Evolutionary conservation across 805 yeast species (phyloP).

Genomic region (Kurtzmaniella fragi): DNA sequence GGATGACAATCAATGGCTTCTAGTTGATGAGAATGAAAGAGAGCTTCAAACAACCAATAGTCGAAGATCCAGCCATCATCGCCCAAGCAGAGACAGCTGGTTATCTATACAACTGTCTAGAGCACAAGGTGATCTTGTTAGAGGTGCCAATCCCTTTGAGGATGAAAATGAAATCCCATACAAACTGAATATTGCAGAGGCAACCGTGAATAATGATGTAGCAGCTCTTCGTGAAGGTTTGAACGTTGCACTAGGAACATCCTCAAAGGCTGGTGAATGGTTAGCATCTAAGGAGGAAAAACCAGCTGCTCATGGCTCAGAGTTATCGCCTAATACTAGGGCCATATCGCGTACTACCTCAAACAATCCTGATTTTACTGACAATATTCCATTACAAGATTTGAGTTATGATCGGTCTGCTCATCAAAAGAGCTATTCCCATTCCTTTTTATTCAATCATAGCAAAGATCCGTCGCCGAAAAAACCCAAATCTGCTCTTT

Average conservation of each 20-base stretch:
- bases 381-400: constrained; percentile 15
- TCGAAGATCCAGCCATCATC: neutral
- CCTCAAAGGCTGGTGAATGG: constrained; percentile 21
- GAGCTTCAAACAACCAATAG: no score
- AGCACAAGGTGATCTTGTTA: constrained; percentile 10
- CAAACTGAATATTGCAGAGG: constrained; percentile 17
- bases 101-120: neutral
- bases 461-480: neutral
- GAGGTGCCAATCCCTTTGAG: constrained; percentile 7
- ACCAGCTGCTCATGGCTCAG: constrained; percentile 3
- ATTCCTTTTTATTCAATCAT: neutral
- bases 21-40: no score
- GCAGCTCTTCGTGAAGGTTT: constrained; percentile 30
- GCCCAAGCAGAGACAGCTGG: no score
- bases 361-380: constrained; percentile 5
- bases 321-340: neutral
- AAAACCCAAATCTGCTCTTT: neutral
- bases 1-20: no score
- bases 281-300: constrained; percentile 8
- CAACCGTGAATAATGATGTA: constrained; percentile 23
- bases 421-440: constrained; percentile 3
- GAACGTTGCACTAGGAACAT: constrained; percentile 28
- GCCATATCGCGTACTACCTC: neutral
- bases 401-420: neutral
- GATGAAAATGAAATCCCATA: neutral